Conservation (phyloP, 495 filamentous ascomycete species). For the Hypoxylon subgilvum region DNA sequence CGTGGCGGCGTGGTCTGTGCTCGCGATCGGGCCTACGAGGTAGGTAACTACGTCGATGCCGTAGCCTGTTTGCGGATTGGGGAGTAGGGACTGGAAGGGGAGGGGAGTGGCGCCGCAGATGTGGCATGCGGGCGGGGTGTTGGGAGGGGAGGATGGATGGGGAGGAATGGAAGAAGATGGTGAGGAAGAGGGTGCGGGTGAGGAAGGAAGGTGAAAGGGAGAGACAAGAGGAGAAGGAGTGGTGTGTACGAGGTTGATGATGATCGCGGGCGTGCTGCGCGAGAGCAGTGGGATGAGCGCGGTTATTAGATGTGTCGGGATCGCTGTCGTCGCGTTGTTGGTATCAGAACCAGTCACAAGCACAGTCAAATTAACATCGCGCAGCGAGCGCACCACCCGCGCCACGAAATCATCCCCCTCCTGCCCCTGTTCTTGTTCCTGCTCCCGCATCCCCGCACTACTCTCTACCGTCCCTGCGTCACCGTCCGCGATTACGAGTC, state of each 20-base stretch:
- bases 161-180: background rate
- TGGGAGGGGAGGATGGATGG: background rate
- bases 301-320: slow-evolving; percentile 8
- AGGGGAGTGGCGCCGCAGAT: too few relatives aligned
- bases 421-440: too few relatives aligned
- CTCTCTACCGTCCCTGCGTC: background rate
- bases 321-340: background rate
- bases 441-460: background rate
- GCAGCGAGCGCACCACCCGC: slow-evolving; percentile 18
- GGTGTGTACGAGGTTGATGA: slow-evolving; percentile 32
- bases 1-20: slow-evolving; percentile 14
- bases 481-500: slow-evolving; percentile 24
- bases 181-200: background rate
- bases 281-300: slow-evolving; percentile 27
- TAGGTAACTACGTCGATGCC: slow-evolving; percentile 39
- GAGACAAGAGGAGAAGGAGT: too few relatives aligned
- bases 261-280: slow-evolving; percentile 29
- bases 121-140: too few relatives aligned
- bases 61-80: background rate
- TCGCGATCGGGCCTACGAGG: slow-evolving; percentile 31
- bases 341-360: slow-evolving; percentile 9
- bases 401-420: slow-evolving; percentile 3
- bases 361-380: slow-evolving; percentile 38
- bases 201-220: background rate
- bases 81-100: background rate